Conservation (phyloP, 2,329 filamentous ascomycete species). For the Sporothrix sp. region DNA sequence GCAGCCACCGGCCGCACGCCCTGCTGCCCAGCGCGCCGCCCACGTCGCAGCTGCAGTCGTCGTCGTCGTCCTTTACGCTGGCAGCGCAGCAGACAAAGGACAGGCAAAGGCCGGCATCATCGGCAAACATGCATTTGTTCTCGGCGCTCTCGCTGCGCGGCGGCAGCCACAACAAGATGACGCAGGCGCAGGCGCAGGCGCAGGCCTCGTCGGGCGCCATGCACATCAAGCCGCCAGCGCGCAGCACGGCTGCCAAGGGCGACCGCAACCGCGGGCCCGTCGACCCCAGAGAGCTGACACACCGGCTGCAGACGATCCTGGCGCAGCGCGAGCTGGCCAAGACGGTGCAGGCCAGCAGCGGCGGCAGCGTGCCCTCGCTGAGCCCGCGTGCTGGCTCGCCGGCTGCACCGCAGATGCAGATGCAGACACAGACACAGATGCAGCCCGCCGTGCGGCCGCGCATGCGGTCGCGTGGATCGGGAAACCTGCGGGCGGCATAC, state of each 20-base stretch:
- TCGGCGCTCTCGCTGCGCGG: not conserved
- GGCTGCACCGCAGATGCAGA: not conserved
- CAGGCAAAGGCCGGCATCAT: not conserved
- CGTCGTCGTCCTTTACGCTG: constrained; percentile 2
- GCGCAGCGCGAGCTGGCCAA: constrained; percentile 37
- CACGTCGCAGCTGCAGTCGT: not conserved
- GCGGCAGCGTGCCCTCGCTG: not conserved
- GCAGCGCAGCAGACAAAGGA: not conserved
- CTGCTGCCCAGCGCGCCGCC: not conserved
- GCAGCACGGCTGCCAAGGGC: not conserved
- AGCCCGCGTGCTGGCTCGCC: not conserved
- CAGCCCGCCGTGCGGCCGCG: not conserved
- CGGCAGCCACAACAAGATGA: constrained; percentile 1
- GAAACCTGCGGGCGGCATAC: constrained; percentile 4
- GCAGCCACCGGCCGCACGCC: not conserved
- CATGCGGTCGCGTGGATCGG: not conserved
- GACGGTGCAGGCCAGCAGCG: not conserved
- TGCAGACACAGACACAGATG: not conserved
- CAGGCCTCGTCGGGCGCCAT: not conserved
- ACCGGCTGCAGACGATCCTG: constrained; percentile 41
- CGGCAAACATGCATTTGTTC: not conserved
- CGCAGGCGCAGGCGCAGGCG: not conserved
- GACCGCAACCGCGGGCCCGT: constrained; percentile 22
- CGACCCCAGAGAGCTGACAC: constrained; percentile 46
- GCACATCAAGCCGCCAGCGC: not conserved